phyloP scores from a whole-genome alignment of 2,329 filamentous ascomycete species.

The Blumeriella jaapii region DNA sequence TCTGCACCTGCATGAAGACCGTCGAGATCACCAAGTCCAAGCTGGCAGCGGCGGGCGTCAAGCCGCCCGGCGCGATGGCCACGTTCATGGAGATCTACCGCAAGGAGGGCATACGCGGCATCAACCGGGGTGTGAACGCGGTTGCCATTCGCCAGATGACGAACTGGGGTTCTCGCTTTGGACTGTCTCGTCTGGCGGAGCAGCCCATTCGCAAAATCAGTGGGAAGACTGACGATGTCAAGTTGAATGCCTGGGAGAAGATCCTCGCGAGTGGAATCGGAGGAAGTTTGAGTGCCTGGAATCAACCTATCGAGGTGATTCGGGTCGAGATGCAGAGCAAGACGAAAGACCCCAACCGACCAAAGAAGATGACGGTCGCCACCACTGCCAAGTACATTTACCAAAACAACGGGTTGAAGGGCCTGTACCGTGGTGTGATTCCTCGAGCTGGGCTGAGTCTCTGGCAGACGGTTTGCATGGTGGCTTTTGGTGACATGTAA shows the following conservation, averaged over 20 bases:
- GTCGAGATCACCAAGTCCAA: conserved; percentile 99
- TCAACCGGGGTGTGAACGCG: conserved; percentile 98
- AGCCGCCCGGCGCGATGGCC: conserved; percentile 80
- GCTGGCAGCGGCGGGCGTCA: conserved; percentile 69
- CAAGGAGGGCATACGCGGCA: conserved; percentile 83
- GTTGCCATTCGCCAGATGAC: conserved; percentile 98
- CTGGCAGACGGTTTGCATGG: conserved; percentile 99
- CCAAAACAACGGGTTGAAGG: conserved; percentile 72
- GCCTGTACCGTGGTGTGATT: conserved; percentile 89
- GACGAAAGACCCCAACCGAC: conserved; percentile 92
- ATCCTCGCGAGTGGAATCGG: conserved; percentile 75
- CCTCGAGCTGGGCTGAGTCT: conserved; percentile 90
- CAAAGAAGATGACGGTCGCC: conserved; percentile 96
- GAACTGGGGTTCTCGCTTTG: conserved; percentile 97
- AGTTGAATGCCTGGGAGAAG: conserved; percentile 75
- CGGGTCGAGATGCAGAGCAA: conserved; percentile 99
- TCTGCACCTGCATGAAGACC: conserved; percentile 99
- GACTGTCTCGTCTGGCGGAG: conserved; percentile 84
- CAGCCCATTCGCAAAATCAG: conserved; percentile 69
- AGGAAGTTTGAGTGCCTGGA: conserved; percentile 94
- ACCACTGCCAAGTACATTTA: conserved; percentile 87
- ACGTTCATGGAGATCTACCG: conserved; percentile 98
- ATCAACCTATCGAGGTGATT: conserved; percentile 99
- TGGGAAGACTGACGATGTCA: conserved; percentile 68
- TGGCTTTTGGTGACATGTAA: conserved; percentile 94